Base-by-base conservation (phyloP, 176 grass and related monocot species). In the Calamus simplicifolius region DNA sequence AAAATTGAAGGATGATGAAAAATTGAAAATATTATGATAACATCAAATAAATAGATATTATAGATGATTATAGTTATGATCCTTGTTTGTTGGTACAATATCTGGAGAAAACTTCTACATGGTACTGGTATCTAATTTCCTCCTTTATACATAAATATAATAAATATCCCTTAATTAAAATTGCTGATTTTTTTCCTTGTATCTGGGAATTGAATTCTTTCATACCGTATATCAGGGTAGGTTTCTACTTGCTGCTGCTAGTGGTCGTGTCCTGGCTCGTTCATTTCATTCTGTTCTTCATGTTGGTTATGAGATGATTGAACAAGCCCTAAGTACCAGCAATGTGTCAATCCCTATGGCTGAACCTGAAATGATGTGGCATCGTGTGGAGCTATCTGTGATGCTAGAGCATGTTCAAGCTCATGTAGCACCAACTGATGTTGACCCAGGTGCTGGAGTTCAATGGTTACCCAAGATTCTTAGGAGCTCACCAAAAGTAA, bases 331-430 rank as follows among this genome's bases (percentile, higher is more conserved):
- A 68, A 64, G 67, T 58, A 56, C 80, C 38, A 75, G 53, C 29
- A 63, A 81, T 51, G 54, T 62, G 54, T 50, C 61, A 50, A 69
- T 57, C 66, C 69, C 57, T 70, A 77, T 78, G 53, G 57, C 54
- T 54, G 77, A 52, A 29, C 90, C 90, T 67, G 86, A 90, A 80
- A 86, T 90, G 87, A 60, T 72, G 51, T 96, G 92, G 86, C 83
- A 85, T 56, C 75, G 87, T 64, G 75, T 81, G 51, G 92, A 96
- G 69, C 57, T 96, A 18, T 90, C 86, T 62, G 74, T 96, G 64
- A 96, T 96, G 92, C 71, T 96, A 52, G 92, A 96, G 83, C 77
- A 90, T 56, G 92, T 90, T 75, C 92, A 96, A 73, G 92, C 92
- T 52, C 92, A 96, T 80, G 83, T 96, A 26, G 92, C 92, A 58